Evolutionary conservation across 1,139 yeast species (phyloP), one percentile per base, ranked within the genome.

Genomic region (Schizosaccharomyces versatilis): DNA sequence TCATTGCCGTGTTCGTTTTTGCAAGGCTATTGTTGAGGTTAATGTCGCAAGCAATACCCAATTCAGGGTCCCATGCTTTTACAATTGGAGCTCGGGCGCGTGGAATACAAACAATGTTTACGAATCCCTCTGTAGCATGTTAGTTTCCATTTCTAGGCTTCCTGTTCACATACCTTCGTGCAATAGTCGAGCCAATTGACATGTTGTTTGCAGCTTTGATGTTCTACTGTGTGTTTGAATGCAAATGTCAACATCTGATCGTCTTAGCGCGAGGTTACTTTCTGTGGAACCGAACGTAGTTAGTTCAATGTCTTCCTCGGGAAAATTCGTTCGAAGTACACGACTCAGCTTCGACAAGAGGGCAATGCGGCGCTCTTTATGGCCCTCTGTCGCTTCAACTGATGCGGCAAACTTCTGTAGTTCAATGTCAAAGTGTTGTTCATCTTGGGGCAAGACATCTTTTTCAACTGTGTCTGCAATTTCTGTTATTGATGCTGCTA

Each of bases 1-100:
- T 59, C 59, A 62, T 55, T 42, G 55, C 53, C 36, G 64, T 62
- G 51, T 62, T 62, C 47, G 60, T 60, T 42, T 62, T 53, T 10
- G 64, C 64, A 48, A 60, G 53, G 14, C 59, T 58, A 42, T 62
- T 61, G 54, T 62, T 62, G 54, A 62, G 56, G 56, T 62, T 62
- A 61, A 62, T 61, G 49, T 62, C 64, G 53, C 64, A 61, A 14
- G 61, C 55, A 8, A 62, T 53, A 19, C 57, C 51, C 40, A 56
- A 53, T 42, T 61, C 62, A 14, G 63, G 61, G 54, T 62, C 64
- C 61, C 61, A 61, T 36, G 62, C 55, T 47, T 61, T 61, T 17
- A 61, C 64, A 19, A 62, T 62, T 17, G 64, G 64, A 7, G 62
- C 64, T 47, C 61, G 60, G 24, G 64, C 64, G 7, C 58, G 58